Base-by-base conservation (phyloP, 306 rosid species). In the Quercus wislizeni region DNA sequence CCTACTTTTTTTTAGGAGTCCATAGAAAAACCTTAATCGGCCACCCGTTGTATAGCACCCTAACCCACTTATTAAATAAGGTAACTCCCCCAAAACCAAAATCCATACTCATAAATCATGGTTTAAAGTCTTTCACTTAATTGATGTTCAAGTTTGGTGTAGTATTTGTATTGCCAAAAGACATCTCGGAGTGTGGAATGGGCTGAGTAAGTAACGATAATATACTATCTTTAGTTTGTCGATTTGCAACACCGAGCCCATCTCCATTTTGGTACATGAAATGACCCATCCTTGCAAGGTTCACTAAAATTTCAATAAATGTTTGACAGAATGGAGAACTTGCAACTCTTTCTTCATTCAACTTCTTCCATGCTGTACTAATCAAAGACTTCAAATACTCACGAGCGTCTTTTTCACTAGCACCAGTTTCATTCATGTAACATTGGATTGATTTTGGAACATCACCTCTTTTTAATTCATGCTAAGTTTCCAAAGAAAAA, bases 381-480 rank as follows among this genome's bases (percentile, higher is more conserved):
- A 81, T 79, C 69, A 81, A 21, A 15, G 25, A 35, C 12, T 35
- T 73, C 15, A 87, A 4, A 10, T 79, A 31, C 38, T 46, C 20
- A 3, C 35, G 67, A 2, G 86, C 90, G 2, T 81, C 80, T 2
- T 33, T 52, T 78, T 87, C 76, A 7, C 71, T 67, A 7, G 51
- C 81, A 30, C 76, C 81, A 2, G 18, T 63, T 65, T 86, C 86
- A 15, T 80, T 52, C 89, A 86, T 86, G 82, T 83, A 81, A 31
- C 88, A 87, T 33, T 81, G 84, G 14, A 84, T 46, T 9, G 82
- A 72, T 46, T 84, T 87, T 0, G 65, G 65, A 76, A 58, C 64
- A 28, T 84, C 88, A 1, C 86, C 83, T 21, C 55, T 69, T n/a
- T 69, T 28, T 0, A 19, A 2, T 67, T 86, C 85, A 0, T 54